Evolutionary conservation across 257 asterid species (phyloP).

Genomic region (Solanum bukasovii): DNA sequence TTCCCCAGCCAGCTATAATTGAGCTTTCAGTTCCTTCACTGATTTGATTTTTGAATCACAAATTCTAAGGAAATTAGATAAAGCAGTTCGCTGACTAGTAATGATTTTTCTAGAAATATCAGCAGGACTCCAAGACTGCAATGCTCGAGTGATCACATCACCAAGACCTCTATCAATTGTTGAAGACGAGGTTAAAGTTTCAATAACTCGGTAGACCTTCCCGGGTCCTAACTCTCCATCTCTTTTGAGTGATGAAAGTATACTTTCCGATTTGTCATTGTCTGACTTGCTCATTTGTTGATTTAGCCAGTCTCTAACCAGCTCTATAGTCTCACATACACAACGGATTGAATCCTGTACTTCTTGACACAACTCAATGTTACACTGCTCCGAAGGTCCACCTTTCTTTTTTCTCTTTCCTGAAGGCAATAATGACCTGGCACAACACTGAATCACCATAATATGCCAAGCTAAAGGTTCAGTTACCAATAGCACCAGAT

Average conservation of each 20-base stretch:
- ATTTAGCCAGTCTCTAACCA: slow-evolving; percentile 52
- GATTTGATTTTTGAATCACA: slow-evolving; percentile 52
- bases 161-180: slow-evolving; percentile 45
- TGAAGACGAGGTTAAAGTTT: slow-evolving; percentile 19
- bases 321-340: slow-evolving; percentile 41
- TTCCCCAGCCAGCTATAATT: slow-evolving; percentile 22
- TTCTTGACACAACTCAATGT: slow-evolving; percentile 27
- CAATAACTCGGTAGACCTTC: slow-evolving; percentile 36
- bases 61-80: slow-evolving; percentile 44
- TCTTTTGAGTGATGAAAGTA: slow-evolving; percentile 38
- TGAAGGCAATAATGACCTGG: slow-evolving; percentile 48
- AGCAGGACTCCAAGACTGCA: slow-evolving; percentile 58
- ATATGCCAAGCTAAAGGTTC: slow-evolving; percentile 93
- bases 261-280: slow-evolving; percentile 32
- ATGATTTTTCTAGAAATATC: slow-evolving; percentile 42
- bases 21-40: slow-evolving; percentile 39
- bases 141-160: slow-evolving; percentile 40
- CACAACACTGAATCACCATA: slow-evolving; percentile 62
- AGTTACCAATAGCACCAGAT: slow-evolving; percentile 62
- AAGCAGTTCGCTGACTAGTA: slow-evolving; percentile 33
- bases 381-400: slow-evolving; percentile 43
- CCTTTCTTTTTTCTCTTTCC: slow-evolving; percentile 95
- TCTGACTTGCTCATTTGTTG: slow-evolving; percentile 39
- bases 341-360: slow-evolving; percentile 50
- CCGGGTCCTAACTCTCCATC: slow-evolving; percentile 53